Conservation (phyloP, 2,329 filamentous ascomycete genomes). For the Cladobotryum protrusum region DNA sequence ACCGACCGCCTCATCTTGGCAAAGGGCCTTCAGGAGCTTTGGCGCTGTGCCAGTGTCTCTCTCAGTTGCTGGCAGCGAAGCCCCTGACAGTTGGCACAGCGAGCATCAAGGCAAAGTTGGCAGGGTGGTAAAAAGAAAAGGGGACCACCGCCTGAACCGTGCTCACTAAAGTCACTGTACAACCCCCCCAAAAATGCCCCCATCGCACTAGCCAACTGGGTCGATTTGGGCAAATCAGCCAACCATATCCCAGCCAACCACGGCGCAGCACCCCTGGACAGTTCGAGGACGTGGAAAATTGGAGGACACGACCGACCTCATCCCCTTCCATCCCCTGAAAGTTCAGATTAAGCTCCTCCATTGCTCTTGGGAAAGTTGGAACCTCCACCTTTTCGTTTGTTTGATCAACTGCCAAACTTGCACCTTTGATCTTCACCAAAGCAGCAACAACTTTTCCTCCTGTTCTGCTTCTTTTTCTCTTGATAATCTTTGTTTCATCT, state of each 20-base stretch:
- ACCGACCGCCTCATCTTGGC: conserved; percentile 15
- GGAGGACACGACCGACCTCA: conserved; percentile 13
- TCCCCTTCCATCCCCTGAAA: conserved; percentile 13
- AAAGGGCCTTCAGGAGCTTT: conserved; percentile 5
- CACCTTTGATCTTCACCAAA: not conserved
- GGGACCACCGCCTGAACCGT: conserved; percentile 15
- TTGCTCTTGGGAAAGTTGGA: conserved; percentile 7
- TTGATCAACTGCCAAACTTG: conserved; percentile 7
- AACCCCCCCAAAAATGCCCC: conserved; percentile 11
- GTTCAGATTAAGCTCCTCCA: conserved; percentile 1
- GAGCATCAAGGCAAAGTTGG: not conserved
- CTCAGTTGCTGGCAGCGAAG: conserved; percentile 13
- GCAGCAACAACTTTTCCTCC: conserved; percentile 8
- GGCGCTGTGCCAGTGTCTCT: too few relatives aligned
- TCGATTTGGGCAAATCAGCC: conserved; percentile 12
- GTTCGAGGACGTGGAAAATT: conserved; percentile 28
- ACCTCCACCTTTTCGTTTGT: conserved; percentile 8
- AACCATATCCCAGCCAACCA: conserved; percentile 12
- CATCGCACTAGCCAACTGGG: conserved; percentile 25
- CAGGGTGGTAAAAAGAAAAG: conserved; percentile 3
- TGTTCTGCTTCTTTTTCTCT: conserved; percentile 5
- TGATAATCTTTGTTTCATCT: not conserved
- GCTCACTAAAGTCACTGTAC: too few relatives aligned
- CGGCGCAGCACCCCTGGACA: conserved; percentile 10
- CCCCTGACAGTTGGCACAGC: conserved; percentile 8